These are phyloP conservation scores for Penicillium sp. DNA, from an alignment of 2,329 filamentous ascomycete genomes.

Conservation along the genomic window DNA sequence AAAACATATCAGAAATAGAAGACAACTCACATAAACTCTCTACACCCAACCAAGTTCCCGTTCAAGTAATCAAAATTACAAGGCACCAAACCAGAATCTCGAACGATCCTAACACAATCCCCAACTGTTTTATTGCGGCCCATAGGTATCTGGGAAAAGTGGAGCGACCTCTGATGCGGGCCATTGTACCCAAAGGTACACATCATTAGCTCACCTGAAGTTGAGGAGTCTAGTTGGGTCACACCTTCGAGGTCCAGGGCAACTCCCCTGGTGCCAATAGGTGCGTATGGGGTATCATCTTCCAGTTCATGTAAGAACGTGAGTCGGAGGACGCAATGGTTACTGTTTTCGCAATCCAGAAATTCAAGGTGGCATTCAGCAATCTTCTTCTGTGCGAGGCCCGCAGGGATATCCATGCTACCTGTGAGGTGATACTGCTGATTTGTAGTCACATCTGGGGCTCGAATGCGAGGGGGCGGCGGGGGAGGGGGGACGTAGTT, in stretches of 20 bases:
- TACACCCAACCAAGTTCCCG: neutral
- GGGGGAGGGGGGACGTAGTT: neutral
- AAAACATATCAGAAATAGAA: neutral
- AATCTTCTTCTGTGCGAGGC: neutral
- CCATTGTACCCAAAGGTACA: neutral
- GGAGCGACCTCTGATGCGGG: neutral
- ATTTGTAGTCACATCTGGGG: neutral
- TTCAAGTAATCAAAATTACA: neutral
- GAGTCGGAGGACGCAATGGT: neutral
- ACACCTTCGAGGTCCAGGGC: neutral
- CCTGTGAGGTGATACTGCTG: no score
- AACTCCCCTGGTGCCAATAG: neutral
- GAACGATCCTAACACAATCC: neutral
- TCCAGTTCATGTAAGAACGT: neutral
- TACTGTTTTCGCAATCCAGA: neutral
- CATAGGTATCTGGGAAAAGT: neutral
- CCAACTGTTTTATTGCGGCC: neutral
- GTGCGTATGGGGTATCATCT: neutral
- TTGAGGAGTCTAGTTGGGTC: neutral
- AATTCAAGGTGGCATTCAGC: neutral
- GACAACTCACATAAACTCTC: neutral
- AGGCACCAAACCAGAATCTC: neutral
- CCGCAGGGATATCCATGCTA: neutral
- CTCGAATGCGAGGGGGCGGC: neutral
- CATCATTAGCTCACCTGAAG: neutral